Conservation (phyloP, 2,329 filamentous ascomycete species). For the Pseudogymnoascus verrucosus region DNA sequence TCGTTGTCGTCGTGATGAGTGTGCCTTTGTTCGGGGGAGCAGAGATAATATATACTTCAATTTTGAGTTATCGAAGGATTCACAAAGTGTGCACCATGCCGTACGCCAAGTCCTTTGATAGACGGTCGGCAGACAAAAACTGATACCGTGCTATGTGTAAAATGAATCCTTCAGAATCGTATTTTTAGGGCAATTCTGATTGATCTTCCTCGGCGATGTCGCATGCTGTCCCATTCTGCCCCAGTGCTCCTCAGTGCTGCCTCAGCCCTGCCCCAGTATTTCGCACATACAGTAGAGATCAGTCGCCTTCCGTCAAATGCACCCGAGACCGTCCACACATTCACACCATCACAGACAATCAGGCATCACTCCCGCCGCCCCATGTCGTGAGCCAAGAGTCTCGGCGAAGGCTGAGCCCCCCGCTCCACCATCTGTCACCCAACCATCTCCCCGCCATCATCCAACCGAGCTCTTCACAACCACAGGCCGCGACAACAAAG, state of each 20-base stretch:
- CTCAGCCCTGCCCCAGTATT: neutral
- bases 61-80: neutral
- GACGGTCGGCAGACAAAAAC: neutral
- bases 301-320: neutral
- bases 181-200: neutral
- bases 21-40: neutral
- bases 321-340: neutral
- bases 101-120: neutral
- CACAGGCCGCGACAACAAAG: neutral
- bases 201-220: neutral
- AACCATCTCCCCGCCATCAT: too few relatives aligned
- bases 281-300: neutral
- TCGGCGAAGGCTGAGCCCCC: neutral
- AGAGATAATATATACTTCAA: neutral
- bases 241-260: too few relatives aligned
- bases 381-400: neutral
- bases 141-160: neutral
- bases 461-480: neutral
- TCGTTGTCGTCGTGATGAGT: neutral
- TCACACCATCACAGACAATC: neutral
- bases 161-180: neutral
- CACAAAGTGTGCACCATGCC: neutral
- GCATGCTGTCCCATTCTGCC: too few relatives aligned
- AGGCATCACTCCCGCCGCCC: neutral
- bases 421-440: neutral